These are phyloP conservation scores for Hypoxylon sp. DNA, from an alignment of 2,329 filamentous ascomycete species.

Conservation along the genomic window DNA sequence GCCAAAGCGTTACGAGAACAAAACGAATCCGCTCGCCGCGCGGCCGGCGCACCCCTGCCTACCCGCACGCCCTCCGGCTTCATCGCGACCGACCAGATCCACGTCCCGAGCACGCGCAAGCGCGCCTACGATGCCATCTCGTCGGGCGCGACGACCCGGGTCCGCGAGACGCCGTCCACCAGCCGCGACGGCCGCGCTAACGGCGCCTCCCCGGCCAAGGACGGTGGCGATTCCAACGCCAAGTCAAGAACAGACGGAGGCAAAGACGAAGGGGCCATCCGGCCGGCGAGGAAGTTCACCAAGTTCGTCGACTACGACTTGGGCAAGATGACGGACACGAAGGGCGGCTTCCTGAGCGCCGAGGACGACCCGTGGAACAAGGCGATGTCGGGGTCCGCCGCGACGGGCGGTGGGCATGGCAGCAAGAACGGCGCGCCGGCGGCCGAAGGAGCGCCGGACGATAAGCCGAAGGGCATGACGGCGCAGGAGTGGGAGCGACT, in stretches of 20 bases:
- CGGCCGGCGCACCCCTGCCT: constrained; percentile 57
- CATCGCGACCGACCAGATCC: constrained; percentile 74
- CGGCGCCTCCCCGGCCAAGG: constrained; percentile 49
- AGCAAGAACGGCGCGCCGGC: constrained; percentile 53
- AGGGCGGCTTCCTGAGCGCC: constrained; percentile 91
- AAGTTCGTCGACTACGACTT: constrained; percentile 99
- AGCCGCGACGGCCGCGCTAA: constrained; percentile 75
- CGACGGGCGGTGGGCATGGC: constrained; percentile 43
- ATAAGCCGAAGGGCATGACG: constrained; percentile 89
- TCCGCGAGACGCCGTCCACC: constrained; percentile 61
- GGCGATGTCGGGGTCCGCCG: constrained; percentile 69
- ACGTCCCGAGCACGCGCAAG: constrained; percentile 72
- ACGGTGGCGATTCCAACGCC: constrained; percentile 48
- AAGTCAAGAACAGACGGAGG: constrained; percentile 45
- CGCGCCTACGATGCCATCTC: constrained; percentile 76
- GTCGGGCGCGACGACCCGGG: constrained; percentile 56
- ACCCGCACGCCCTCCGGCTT: constrained; percentile 74
- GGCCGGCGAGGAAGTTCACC: constrained; percentile 86
- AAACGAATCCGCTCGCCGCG: constrained; percentile 71
- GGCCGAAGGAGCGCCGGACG: constrained; percentile 58
- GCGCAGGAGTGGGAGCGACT: constrained; percentile 90
- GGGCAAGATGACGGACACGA: constrained; percentile 97
- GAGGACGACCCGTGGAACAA: constrained; percentile 93
- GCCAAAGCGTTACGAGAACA: constrained; percentile 88
- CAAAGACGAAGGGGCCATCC: constrained; percentile 64